Evolutionary conservation across 257 asterid species (phyloP).

Genomic region (Prunella vulgaris): DNA sequence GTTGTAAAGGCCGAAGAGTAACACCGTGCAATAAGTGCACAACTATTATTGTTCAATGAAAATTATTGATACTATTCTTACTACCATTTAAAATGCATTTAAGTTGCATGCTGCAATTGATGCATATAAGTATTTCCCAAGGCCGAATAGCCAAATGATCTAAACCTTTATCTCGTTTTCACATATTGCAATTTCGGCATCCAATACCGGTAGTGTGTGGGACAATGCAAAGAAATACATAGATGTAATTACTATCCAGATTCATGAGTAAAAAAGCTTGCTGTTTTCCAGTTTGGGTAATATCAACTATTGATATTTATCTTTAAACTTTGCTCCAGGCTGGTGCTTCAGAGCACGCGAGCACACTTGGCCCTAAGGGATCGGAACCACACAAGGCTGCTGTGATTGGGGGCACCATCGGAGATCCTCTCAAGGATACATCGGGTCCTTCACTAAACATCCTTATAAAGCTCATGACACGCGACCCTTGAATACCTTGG

Average conservation of each 20-base stretch:
- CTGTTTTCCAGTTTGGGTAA: neutral
- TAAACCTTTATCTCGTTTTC: neutral
- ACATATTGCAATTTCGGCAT: conserved; percentile 65
- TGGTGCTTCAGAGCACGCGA: conserved; percentile 61
- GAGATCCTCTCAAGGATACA: conserved; percentile 62
- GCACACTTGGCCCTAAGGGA: conserved; percentile 61
- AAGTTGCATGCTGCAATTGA: no score
- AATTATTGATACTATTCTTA: no score
- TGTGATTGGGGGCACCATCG: conserved; percentile 71
- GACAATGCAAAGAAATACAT: conserved; percentile 72
- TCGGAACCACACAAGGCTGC: conserved; percentile 78
- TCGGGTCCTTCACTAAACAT: conserved; percentile 70
- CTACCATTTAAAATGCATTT: no score
- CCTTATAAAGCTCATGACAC: conserved; percentile 76
- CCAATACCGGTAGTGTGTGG: conserved; percentile 71
- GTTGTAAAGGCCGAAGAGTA: neutral
- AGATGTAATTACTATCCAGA: conserved; percentile 34
- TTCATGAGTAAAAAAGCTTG: neutral
- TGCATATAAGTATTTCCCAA: no score
- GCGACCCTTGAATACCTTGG: no score
- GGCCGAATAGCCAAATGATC: neutral
- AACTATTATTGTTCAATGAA: no score
- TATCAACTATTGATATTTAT: neutral
- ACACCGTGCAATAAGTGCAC: neutral
- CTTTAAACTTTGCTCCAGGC: conserved; percentile 29